Percentiles rank a stretch among this genome's conserved stretches.
Evolutionary conservation across 2,329 filamentous ascomycete species (phyloP).

Genomic region (Pseudopyricularia cyperi): DNA sequence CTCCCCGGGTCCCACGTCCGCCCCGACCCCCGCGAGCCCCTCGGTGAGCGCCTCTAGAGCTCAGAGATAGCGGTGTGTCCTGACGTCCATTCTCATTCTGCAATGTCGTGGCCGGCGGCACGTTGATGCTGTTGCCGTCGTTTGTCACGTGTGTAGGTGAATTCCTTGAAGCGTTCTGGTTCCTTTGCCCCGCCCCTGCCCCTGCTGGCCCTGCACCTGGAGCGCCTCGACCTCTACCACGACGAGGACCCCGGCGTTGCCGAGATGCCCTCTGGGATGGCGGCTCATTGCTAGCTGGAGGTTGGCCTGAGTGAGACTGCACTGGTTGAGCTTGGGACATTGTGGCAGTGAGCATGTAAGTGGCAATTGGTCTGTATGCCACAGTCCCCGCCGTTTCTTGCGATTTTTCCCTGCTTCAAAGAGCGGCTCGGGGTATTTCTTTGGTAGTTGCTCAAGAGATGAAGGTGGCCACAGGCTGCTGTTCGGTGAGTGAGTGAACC

Average conservation of each 20-base stretch:
- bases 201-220: slow-evolving; percentile 1
- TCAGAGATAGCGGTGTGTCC: not conserved
- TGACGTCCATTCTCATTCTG: not conserved
- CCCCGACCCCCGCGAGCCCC: not conserved
- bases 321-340: not conserved
- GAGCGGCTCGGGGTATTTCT: too few relatives aligned
- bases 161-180: not conserved
- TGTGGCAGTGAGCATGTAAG: not conserved
- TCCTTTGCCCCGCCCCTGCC: not conserved
- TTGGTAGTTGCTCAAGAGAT: too few relatives aligned
- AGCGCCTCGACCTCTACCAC: slow-evolving; percentile 12
- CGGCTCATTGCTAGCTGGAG: not conserved
- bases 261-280: not conserved
- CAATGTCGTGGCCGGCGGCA: not conserved
- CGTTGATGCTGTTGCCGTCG: not conserved
- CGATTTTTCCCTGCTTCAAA: not conserved
- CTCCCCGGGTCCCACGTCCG: slow-evolving; percentile 1
- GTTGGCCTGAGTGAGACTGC: not conserved
- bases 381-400: not conserved
- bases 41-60: slow-evolving; percentile 2
- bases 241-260: slow-evolving; percentile 6
- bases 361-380: not conserved
- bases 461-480: too few relatives aligned
- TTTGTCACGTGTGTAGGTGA: not conserved
- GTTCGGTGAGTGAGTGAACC: too few relatives aligned